Evolutionary conservation across 2,329 filamentous ascomycete species (phyloP), one percentile per base, ranked within the genome.

Genomic region (Xylogone sp.): DNA sequence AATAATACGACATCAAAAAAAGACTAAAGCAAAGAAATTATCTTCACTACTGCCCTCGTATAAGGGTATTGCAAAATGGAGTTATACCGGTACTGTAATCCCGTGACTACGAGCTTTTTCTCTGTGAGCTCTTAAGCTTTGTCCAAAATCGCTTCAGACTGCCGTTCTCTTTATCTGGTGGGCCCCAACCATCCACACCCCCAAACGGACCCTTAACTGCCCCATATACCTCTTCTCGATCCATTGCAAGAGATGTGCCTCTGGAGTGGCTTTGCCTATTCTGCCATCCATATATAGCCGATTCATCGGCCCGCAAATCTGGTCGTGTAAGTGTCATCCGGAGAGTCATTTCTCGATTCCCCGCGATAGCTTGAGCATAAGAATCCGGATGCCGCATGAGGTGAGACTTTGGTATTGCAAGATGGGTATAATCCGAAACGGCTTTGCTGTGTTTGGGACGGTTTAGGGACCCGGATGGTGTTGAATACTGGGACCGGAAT

Each of bases 291-390:
- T 91, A 89, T 16, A 89, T 77, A 54, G 85, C 77, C 10, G 86
- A 82, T 55, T 93, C 87, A 56, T 85, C 77, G 3, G 86, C 85
- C 42, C 91, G 84, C 45, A 97, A 77, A 65, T 97, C 93, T 0
- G 91, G 89, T 45, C 92, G 79, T 3, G 94, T 97, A 50, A 97
- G 78, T 0, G 93, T 97, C 91, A 97, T 96, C 46, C 92, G 88
- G 46, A 97, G 72, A 2, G 94, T 97, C 92, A 97, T 97, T 68
- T 97, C 92, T 29, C 92, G 81, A 50, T 82, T 86, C 29, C 79
- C 77, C 0, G 77, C 72, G 2, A 80, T 71, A 4, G 75, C 75
- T 45, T 82, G 78, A 10, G 73, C 69, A 59, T 78, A 72, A 22
- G 65, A 55, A 46, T 74, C 69, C 8, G 65, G 51, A 29, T 60